Evolutionary conservation across 768 basidiomycete genomes (phyloP), one percentile per base, ranked within the genome.

Genomic region (Leccinum sublutescens): DNA sequence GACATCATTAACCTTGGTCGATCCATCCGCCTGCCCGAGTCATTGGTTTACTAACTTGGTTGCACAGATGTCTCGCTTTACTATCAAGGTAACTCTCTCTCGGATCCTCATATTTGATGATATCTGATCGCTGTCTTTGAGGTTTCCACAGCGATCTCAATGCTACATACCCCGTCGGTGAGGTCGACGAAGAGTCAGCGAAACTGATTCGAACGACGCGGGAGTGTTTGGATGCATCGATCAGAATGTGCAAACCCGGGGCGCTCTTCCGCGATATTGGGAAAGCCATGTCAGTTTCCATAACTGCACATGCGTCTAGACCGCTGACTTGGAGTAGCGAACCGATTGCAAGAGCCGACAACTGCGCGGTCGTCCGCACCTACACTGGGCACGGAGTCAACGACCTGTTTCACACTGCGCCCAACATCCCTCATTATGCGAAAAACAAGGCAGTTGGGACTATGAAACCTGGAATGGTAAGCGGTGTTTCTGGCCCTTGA

Each of bases 1-100:
- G 97, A 99, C 75, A 98, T 98, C 64, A 79, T 98, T 71, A 99
- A 99, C 75, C 85, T 99, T 54, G 95, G 91, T 88, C 62, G 59
- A 79, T 70, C 57, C 54, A 43, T 59, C 54, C 45, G 57, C 36
- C 45, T 55, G 38, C 54, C 47, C 38, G 57, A 40, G 36, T 59
- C 58, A 49, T 52, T 55, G 58, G 50, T 38, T 62, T 62, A 52
- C 68, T 70, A 54, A 69, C 58, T 31, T 53, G 23, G 38, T 38
- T 45, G 38, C 25, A 17, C 62, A 93, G 94, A 96, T 69, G 82
- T 96, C 38, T 81, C 89, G 2, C 72, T 94, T 10, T 96, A 87
- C 74, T 84, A 90, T 66, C 81, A 91, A 45, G 93, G 93, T 85
- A 60, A 55, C 68, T 59, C 43, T 64, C 43, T 64, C 38, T 69